Evolutionary conservation across 176 grass and related monocot genomes (phyloP), one percentile per base, ranked within the genome.

Genomic region (Zoysia pacifica): DNA sequence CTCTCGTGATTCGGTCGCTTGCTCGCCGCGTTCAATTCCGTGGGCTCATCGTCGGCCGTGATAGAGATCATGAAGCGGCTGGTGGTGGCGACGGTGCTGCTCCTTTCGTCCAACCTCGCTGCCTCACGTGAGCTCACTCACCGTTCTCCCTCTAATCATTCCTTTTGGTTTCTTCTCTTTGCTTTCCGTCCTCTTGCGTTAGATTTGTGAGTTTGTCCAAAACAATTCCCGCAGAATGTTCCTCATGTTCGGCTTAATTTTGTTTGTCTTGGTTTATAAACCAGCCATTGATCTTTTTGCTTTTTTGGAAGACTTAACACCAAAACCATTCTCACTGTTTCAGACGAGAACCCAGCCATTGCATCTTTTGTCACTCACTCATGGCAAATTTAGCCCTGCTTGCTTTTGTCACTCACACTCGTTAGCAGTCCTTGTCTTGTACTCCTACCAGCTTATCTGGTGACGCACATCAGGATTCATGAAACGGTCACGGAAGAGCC

Each of bases 111-210:
- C 81, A 63, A 70, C 6, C 78, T 84, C 80, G 86, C 75, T 9
- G 87, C 55, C 52, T 89, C 93, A 70, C 87, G 93, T 91, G 62
- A 87, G 84, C 71, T 76, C 56, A 73, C 44, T 76, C 56, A 73
- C 44, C 75, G 51, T 67, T 58, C 48, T 77, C 66, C 76, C 79
- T 84, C 56, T 69, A 85, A 41, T 52, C 20, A 53, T 76, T 76
- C 11, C 58, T 10, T 4, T 20, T 61, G 6, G 8, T 47, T 6
- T 45, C 4, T 19, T 16, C 6, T 15, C 15, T 8, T 2, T 52
- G 62, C 14, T 0, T 15, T 12, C 45, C 65, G 14, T 43, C 39
- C 0, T 43, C 11, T 52, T 48, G 13, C 20, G 58, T 58, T 13
- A 4, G 51, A 44, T 76, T 89, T 80, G 9, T 9, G 16, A 9